Conservation (phyloP, 2,329 filamentous ascomycete species). For the Capronia coronata region DNA sequence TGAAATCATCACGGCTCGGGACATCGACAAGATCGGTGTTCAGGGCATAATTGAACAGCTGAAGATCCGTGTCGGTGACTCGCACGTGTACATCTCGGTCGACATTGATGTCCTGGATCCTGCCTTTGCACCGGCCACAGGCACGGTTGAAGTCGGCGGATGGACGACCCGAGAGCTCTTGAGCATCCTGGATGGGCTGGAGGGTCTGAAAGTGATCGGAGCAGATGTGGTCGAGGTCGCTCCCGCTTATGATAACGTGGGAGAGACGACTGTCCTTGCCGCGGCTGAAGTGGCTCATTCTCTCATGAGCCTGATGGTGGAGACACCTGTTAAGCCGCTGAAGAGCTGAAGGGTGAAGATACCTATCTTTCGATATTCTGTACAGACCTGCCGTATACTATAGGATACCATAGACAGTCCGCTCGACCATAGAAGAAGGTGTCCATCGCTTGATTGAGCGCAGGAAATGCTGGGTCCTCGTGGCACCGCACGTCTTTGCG, state of each 20-base stretch:
- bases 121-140: slow-evolving; percentile 49
- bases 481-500: too few species aligned
- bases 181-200: slow-evolving; percentile 48
- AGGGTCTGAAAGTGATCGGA: slow-evolving; percentile 47
- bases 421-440: too few species aligned
- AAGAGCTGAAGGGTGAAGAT: too few species aligned
- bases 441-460: background rate
- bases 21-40: slow-evolving; percentile 47
- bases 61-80: slow-evolving; percentile 42
- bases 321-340: slow-evolving; percentile 25
- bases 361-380: too few species aligned
- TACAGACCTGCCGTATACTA: too few species aligned
- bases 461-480: too few species aligned
- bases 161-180: slow-evolving; percentile 51
- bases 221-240: slow-evolving; percentile 53
- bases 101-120: slow-evolving; percentile 54
- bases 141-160: slow-evolving; percentile 51
- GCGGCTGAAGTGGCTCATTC: slow-evolving; percentile 51
- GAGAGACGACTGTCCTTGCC: slow-evolving; percentile 49
- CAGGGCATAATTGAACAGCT: slow-evolving; percentile 44
- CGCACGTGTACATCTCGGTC: slow-evolving; percentile 50
- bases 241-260: slow-evolving; percentile 50
- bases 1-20: slow-evolving; percentile 47
- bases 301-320: slow-evolving; percentile 32
- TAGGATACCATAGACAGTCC: background rate